phyloP scores from a whole-genome alignment of 805 yeast species.

The Wickerhamomyces pijperi region DNA sequence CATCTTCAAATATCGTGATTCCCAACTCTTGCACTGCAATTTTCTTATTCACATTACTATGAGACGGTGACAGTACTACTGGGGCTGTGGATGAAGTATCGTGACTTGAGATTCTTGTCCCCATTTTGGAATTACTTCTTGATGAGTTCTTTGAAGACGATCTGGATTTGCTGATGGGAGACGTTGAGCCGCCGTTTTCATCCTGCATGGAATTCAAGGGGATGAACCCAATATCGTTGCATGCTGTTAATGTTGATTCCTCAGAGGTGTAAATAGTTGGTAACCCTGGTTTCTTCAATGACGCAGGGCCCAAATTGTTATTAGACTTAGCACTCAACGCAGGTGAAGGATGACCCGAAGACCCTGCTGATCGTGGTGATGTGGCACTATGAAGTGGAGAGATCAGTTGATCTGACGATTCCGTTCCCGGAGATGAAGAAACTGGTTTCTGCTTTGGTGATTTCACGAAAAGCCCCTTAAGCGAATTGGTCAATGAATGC shows the following conservation, averaged over 20 bases:
- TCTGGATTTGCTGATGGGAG: neutral
- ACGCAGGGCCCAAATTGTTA: neutral
- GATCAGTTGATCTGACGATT: neutral
- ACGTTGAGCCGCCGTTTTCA: neutral
- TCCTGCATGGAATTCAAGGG: neutral
- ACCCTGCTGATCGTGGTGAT: neutral
- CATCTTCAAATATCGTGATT: slow-evolving; percentile 12
- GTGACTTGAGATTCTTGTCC: neutral
- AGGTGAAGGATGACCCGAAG: neutral
- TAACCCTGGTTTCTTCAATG: neutral
- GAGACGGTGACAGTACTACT: too few species aligned
- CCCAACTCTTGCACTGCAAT: slow-evolving; percentile 8
- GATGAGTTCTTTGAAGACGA: neutral
- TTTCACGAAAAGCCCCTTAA: slow-evolving; percentile 14
- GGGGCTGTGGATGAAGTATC: neutral
- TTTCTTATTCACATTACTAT: neutral
- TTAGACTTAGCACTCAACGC: neutral
- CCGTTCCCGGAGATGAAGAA: neutral
- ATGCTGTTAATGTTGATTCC: neutral
- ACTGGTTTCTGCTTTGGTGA: slow-evolving; percentile 4
- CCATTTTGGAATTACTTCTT: neutral
- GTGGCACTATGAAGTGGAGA: neutral
- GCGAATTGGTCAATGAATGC: slow-evolving; percentile 11
- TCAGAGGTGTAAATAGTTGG: neutral
- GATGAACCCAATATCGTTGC: neutral